These are phyloP conservation scores for Fusarium nodosum DNA, from an alignment of 2,329 filamentous ascomycete genomes.

Conservation along the genomic window DNA sequence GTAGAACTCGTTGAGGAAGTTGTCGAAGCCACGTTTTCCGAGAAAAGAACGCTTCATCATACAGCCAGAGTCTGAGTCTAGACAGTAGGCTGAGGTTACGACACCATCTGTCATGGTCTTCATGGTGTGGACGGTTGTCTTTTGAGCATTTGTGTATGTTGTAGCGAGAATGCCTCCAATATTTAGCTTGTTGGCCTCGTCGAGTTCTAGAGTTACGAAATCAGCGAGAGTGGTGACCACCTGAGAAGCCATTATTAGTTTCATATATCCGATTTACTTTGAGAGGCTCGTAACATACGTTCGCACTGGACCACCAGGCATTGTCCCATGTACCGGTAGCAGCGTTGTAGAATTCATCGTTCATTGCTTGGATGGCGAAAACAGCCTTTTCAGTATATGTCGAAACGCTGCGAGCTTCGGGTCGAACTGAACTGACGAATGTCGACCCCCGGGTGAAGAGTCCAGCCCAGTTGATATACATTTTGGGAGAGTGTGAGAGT, in stretches of 20 bases:
- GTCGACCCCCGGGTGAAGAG: constrained; percentile 40
- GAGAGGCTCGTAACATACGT: constrained; percentile 53
- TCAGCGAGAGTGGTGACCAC: constrained; percentile 72
- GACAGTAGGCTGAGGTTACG: constrained; percentile 56
- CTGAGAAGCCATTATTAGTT: constrained; percentile 17
- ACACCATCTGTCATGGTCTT: constrained; percentile 58
- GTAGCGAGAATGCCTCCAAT: constrained; percentile 59
- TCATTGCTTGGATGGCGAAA: constrained; percentile 60
- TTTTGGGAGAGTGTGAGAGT: constrained; percentile 21
- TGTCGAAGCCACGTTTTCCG: constrained; percentile 51
- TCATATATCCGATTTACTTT: neutral
- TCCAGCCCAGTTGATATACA: constrained; percentile 47
- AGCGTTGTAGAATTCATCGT: constrained; percentile 70
- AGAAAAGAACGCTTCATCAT: constrained; percentile 55
- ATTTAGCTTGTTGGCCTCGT: constrained; percentile 55
- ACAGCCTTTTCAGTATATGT: constrained; percentile 54
- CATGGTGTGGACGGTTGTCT: constrained; percentile 53
- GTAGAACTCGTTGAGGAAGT: constrained; percentile 67
- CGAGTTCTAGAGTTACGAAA: constrained; percentile 57
- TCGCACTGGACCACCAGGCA: constrained; percentile 81
- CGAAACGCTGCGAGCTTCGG: constrained; percentile 36
- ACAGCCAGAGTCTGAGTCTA: constrained; percentile 49
- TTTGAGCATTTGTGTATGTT: constrained; percentile 63
- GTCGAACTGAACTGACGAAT: constrained; percentile 36
- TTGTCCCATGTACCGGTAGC: constrained; percentile 73